Percentiles rank a stretch among this genome's conserved stretches.
These are phyloP conservation scores for Claviceps sp. DNA, from an alignment of 2,329 filamentous ascomycete genomes.

Conservation along the genomic window DNA sequence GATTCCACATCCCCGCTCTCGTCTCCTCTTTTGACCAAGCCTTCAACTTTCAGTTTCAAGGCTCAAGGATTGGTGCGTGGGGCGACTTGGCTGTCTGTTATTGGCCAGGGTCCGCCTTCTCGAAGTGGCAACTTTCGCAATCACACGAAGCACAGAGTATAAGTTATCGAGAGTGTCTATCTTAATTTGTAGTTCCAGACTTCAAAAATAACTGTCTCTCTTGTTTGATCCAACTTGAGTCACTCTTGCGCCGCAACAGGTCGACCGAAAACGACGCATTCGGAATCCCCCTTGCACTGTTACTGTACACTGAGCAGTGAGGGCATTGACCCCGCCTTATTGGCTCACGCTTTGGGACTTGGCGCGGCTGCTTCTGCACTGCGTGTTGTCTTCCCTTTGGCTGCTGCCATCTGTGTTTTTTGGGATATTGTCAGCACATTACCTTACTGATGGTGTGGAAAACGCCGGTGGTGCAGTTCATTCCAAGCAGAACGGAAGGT, in stretches of 20 bases:
- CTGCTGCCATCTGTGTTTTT: not conserved
- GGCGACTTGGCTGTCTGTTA: not conserved
- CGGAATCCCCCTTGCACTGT: not conserved
- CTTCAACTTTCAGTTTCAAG: too few species aligned
- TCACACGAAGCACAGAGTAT: too few species aligned
- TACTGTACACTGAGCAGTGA: not conserved
- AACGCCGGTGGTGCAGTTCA: not conserved
- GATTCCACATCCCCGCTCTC: not conserved
- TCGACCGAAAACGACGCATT: not conserved
- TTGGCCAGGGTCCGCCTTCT: slow-evolving; percentile 2
- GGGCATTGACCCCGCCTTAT: too few species aligned
- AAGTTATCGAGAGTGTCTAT: too few species aligned
- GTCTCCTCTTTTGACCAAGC: not conserved
- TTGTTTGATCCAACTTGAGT: too few species aligned
- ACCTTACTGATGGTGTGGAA: not conserved
- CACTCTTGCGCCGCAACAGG: too few species aligned
- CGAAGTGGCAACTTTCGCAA: not conserved
- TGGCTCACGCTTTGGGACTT: not conserved
- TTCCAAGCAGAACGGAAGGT: too few species aligned
- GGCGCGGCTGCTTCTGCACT: not conserved
- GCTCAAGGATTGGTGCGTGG: not conserved
- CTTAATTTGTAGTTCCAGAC: too few species aligned
- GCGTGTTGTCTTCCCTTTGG: not conserved
- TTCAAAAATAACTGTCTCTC: too few species aligned
- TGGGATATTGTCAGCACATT: not conserved